A percentile compares a stretch with the other conserved stretches of the same genome.
These are phyloP conservation scores for Globisporangium mamillatum DNA, from an alignment of 352 stramenopile species.

Conservation along the genomic window DNA sequence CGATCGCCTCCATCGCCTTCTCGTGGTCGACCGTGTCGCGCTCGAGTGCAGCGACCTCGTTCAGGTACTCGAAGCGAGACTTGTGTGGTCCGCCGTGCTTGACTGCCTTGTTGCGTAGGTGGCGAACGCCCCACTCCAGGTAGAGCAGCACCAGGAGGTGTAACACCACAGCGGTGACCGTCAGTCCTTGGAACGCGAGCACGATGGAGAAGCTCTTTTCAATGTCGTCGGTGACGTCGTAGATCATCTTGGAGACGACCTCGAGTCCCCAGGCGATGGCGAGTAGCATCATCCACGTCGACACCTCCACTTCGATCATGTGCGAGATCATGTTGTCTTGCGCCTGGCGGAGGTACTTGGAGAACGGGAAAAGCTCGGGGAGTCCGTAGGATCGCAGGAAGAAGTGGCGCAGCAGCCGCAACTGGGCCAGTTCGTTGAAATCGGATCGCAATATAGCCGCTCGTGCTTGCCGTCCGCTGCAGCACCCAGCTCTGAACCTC, in stretches of 20 bases:
- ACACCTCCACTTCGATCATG: slow-evolving; percentile 75
- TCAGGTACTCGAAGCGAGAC: slow-evolving; percentile 22
- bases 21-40: slow-evolving; percentile 11
- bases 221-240: slow-evolving; percentile 7
- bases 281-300: slow-evolving; percentile 59
- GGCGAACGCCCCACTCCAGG: slow-evolving; percentile 19
- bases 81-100: background rate
- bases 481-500: background rate
- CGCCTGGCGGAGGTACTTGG: slow-evolving; percentile 69
- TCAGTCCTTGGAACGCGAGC: slow-evolving; percentile 32
- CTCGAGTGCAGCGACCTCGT: slow-evolving; percentile 20
- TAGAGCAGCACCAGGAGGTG: slow-evolving; percentile 39
- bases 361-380: slow-evolving; percentile 60
- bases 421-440: slow-evolving; percentile 23
- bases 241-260: slow-evolving; percentile 15
- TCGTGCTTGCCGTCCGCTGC: background rate
- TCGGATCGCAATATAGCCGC: slow-evolving; percentile 1
- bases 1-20: slow-evolving; percentile 24
- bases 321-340: slow-evolving; percentile 78
- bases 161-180: slow-evolving; percentile 32
- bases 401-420: slow-evolving; percentile 40
- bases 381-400: slow-evolving; percentile 44
- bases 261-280: slow-evolving; percentile 43
- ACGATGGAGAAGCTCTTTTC: slow-evolving; percentile 31
- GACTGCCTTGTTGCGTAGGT: background rate